Evolutionary conservation across 768 basidiomycete species (phyloP), one percentile per base, ranked within the genome.

Genomic region (Lactarius sp.): DNA sequence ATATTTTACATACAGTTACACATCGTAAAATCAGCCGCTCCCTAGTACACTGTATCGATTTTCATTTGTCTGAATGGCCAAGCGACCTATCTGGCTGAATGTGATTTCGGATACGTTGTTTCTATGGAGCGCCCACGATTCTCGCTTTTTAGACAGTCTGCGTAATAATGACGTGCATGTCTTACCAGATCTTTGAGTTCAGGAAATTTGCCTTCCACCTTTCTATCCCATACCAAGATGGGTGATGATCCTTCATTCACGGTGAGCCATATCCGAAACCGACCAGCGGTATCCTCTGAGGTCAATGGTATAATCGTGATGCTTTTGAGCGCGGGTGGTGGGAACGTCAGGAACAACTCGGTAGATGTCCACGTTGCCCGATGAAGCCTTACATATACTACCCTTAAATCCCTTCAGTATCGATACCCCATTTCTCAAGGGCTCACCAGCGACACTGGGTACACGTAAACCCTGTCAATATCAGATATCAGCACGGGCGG

Each of bases 331-430:
- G 76, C 71, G 0, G 93, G 93, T 33, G 91, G 84, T 12, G 93
- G 89, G 74, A 98, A 98, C 1, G 95, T 97, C 41, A 96, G 75
- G 69, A 94, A 83, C 16, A 98, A 80, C 69, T 97, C 95, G 0
- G 94, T 97, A 65, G 92, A 89, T n/a, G 87, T 82, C 95, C 95
- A 98, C 12, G 85, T 86, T 37, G 95, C 94, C 69, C 94, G 83
- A 69, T 95, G 94, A 44, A 94, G 81, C 94, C 94, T 95, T 70
- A 39, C 56, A 56, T 44, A 59, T 34, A n/a, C n/a, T n/a, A n/a
- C n/a, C 5, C 27, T 34, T 51, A 14, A 51, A 60, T 33, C 36
- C 34, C n/a, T 13, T 46, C 36, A 52, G 46, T 8, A 20, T 55
- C 5, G 9, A 47, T 33, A 12, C 18, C 22, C 10, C 18, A 27